Evolutionary conservation across 306 rosid genomes (phyloP).

Genomic region (Sicyos baderoa): DNA sequence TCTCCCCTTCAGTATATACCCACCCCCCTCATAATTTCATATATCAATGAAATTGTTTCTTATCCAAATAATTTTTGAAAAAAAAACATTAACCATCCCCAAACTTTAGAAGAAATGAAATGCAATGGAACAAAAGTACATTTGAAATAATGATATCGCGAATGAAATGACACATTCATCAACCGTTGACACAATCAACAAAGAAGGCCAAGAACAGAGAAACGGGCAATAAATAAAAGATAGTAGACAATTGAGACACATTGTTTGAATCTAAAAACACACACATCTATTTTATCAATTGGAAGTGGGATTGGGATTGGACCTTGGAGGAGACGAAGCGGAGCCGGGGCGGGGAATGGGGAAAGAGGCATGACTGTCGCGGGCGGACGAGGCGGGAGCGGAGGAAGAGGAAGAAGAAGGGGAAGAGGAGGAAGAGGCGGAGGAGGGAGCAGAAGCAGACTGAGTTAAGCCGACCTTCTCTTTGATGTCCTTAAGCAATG

Average conservation of each 20-base stretch:
- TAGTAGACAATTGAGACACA: background rate
- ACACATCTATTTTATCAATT: background rate
- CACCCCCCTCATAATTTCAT: too few relatives aligned
- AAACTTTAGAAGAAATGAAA: background rate
- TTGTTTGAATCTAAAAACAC: background rate
- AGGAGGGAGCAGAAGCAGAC: conserved; percentile 33
- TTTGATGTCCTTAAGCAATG: conserved; percentile 96
- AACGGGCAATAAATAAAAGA: background rate
- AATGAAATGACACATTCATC: conserved; percentile 1
- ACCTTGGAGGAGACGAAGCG: conserved; percentile 69
- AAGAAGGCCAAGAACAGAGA: background rate
- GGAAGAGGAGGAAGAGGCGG: conserved; percentile 29
- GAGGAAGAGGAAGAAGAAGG: conserved; percentile 32
- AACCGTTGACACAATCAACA: background rate
- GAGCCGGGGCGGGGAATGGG: conserved; percentile 43
- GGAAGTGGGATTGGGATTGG: conserved; percentile 20
- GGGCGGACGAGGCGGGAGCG: conserved; percentile 27
- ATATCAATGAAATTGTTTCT: too few relatives aligned
- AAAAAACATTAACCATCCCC: too few relatives aligned
- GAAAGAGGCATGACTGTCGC: conserved; percentile 39
- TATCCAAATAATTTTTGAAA: too few relatives aligned
- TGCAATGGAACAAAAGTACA: background rate
- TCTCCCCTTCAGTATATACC: too few relatives aligned
- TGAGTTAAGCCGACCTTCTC: conserved; percentile 97
- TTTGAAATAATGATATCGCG: background rate